phyloP scores from a whole-genome alignment of 73 alveolate genomes.

The Breviolum minutum region DNA sequence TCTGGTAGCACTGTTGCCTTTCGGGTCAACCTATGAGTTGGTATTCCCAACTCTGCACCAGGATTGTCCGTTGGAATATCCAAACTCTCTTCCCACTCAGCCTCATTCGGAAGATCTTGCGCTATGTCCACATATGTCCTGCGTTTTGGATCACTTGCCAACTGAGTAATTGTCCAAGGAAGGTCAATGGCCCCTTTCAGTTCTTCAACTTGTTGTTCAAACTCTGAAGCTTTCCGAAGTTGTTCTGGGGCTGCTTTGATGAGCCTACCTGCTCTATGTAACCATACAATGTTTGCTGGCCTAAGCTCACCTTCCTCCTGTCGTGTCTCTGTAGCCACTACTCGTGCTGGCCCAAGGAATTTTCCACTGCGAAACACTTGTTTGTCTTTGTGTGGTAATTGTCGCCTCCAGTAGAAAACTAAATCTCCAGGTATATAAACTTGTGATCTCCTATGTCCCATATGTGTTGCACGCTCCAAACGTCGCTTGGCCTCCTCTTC shows the following conservation, averaged over 20 bases:
- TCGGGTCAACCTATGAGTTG: too few relatives aligned
- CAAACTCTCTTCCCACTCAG: neutral
- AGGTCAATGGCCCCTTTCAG: neutral
- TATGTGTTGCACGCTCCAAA: neutral
- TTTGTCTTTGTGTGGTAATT: neutral
- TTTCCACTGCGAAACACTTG: neutral
- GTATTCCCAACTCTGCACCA: too few relatives aligned
- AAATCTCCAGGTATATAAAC: neutral
- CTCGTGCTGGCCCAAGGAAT: conserved; percentile 10
- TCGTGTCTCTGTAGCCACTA: neutral
- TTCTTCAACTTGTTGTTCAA: neutral
- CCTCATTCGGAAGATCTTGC: too few relatives aligned
- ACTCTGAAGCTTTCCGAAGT: neutral
- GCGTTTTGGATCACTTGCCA: too few relatives aligned
- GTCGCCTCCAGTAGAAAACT: conserved; percentile 1
- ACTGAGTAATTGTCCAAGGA: too few relatives aligned
- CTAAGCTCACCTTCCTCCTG: neutral
- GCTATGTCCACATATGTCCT: too few relatives aligned
- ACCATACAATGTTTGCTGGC: neutral
- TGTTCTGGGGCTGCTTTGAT: neutral
- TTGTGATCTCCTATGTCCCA: neutral
- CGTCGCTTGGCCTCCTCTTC: conserved; percentile 1
- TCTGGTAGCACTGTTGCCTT: too few relatives aligned
- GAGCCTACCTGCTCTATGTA: neutral
- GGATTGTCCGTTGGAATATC: too few relatives aligned